phyloP scores from a whole-genome alignment of 768 basidiomycete genomes.

The Tricholoma matsutake region DNA sequence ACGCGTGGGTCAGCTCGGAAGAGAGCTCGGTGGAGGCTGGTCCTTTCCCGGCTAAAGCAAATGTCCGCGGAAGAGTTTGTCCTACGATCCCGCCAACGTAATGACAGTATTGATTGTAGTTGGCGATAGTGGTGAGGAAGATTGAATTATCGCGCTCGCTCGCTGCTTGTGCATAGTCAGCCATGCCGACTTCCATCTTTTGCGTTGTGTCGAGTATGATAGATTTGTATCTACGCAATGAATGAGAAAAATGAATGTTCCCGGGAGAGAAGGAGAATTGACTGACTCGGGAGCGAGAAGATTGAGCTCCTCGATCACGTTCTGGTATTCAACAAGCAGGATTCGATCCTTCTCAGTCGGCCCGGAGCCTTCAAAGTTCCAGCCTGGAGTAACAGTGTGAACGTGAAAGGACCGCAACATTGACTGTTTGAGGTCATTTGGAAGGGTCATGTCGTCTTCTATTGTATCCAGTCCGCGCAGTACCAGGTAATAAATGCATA shows the following conservation, averaged over 20 bases:
- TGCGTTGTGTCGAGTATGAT: conserved; percentile 79
- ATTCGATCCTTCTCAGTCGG: conserved; percentile 86
- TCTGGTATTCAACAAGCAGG: conserved; percentile 79
- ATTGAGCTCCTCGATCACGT: conserved; percentile 80
- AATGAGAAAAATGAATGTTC: not conserved
- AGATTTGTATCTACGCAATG: conserved; percentile 53
- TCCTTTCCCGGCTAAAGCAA: conserved; percentile 83
- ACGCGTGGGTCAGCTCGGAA: conserved; percentile 85
- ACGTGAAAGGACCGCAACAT: conserved; percentile 80
- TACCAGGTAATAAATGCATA: conserved; percentile 93
- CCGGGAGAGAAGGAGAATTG: conserved; percentile 3
- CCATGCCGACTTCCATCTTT: conserved; percentile 96
- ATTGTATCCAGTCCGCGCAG: conserved; percentile 94
- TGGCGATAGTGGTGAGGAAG: conserved; percentile 71
- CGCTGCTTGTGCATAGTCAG: conserved; percentile 86
- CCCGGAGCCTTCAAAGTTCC: conserved; percentile 80
- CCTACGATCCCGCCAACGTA: conserved; percentile 98
- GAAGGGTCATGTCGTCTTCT: conserved; percentile 97
- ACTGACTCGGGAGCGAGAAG: conserved; percentile 60
- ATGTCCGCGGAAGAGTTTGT: conserved; percentile 87
- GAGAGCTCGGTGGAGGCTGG: conserved; percentile 66
- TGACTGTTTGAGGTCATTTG: conserved; percentile 81
- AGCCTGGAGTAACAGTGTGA: conserved; percentile 76
- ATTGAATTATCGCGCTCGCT: conserved; percentile 57
- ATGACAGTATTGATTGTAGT: conserved; percentile 97